Percentiles rank a stretch among this genome's conserved stretches.
phyloP scores from a whole-genome alignment of 192 early-diverging fungal genomes.

The Coemansia sp. region DNA sequence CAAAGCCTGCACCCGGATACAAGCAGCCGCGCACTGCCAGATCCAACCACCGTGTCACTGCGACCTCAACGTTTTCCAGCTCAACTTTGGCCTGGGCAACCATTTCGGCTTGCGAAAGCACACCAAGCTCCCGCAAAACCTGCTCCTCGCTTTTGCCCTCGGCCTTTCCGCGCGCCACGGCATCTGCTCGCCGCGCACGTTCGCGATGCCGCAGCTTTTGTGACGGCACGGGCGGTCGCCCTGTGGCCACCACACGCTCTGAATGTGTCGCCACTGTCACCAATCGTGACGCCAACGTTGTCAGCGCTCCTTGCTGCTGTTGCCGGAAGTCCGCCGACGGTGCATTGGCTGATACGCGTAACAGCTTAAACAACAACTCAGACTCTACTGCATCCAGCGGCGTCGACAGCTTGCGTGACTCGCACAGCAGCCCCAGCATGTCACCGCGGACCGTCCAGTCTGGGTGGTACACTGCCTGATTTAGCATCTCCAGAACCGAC shows the following conservation, averaged over 20 bases:
- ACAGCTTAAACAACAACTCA: slow-evolving; percentile 62
- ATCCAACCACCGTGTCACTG: slow-evolving; percentile 37
- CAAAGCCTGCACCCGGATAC: slow-evolving; percentile 50
- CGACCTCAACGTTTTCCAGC: slow-evolving; percentile 12
- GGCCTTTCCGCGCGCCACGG: slow-evolving; percentile 15
- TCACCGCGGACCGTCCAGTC: slow-evolving; percentile 74
- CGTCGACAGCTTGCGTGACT: slow-evolving; percentile 64
- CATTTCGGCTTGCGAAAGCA: slow-evolving; percentile 36
- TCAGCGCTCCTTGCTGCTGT: slow-evolving; percentile 60
- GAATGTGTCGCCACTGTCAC: slow-evolving; percentile 39
- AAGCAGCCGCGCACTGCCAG: slow-evolving; percentile 48
- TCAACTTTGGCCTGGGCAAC: slow-evolving; percentile 21
- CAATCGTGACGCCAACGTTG: slow-evolving; percentile 62
- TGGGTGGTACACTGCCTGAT: slow-evolving; percentile 65
- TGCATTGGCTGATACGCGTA: slow-evolving; percentile 67
- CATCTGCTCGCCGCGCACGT: slow-evolving; percentile 25
- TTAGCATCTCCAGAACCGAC: slow-evolving; percentile 44
- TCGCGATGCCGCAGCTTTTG: slow-evolving; percentile 46
- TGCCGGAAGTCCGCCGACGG: slow-evolving; percentile 83
- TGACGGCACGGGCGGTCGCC: slow-evolving; percentile 41
- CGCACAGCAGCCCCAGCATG: slow-evolving; percentile 77
- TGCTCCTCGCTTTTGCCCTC: slow-evolving; percentile 31
- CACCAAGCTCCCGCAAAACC: slow-evolving; percentile 39
- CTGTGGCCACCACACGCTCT: slow-evolving; percentile 31
- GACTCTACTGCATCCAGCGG: slow-evolving; percentile 63